phyloP scores from a whole-genome alignment of 1,284 basidiomycete genomes.

The Ceratobasidium sp. region DNA sequence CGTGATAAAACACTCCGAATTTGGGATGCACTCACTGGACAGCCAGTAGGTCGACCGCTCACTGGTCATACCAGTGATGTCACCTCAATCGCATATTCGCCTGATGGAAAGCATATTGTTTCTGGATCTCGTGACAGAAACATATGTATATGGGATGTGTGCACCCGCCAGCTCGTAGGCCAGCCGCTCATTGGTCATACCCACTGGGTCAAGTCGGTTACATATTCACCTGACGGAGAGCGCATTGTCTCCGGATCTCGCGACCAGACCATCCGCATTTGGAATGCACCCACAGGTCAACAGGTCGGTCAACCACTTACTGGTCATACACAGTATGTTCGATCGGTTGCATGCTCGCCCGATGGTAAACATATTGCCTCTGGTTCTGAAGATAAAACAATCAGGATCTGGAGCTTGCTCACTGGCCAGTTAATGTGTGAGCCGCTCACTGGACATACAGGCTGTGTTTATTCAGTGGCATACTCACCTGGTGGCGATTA shows the following conservation, averaged over 20 bases:
- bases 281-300: constrained; percentile 13
- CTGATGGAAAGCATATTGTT: not conserved
- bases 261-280: constrained; percentile 23
- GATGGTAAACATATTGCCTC: constrained; percentile 1
- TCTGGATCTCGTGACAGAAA: constrained; percentile 12
- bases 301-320: not conserved
- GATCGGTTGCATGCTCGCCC: constrained; percentile 10
- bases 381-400: constrained; percentile 13
- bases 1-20: no score
- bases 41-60: no score
- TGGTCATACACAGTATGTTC: not conserved
- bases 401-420: constrained; percentile 2
- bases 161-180: no score
- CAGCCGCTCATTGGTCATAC: not conserved
- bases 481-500: no score
- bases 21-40: no score
- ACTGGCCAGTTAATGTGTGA: not conserved
- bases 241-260: constrained; percentile 10
- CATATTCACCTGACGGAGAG: constrained; percentile 27
- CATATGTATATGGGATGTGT: constrained; percentile 2
- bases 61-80: no score
- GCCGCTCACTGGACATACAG: constrained; percentile 29
- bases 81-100: not conserved
- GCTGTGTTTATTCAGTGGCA: not conserved
- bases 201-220: not conserved